A percentile compares a stretch with the other conserved stretches of the same genome.
These are phyloP conservation scores for Lipomyces yamanashiensis DNA, from an alignment of 805 yeast genomes.

Conservation along the genomic window DNA sequence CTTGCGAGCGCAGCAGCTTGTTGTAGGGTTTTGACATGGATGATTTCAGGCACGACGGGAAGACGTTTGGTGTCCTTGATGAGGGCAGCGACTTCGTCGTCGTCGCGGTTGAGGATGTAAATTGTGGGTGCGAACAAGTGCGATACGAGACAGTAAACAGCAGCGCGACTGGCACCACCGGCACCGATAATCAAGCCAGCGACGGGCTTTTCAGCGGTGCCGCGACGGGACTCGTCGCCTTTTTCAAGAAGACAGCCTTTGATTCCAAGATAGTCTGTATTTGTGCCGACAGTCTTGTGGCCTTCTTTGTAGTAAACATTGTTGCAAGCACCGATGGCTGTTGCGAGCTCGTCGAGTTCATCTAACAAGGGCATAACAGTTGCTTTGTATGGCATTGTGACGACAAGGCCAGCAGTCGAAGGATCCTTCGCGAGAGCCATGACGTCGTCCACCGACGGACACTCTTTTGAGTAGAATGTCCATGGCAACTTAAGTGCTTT, in stretches of 20 bases:
- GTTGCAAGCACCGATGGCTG: conserved; percentile 11
- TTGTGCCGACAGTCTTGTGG: conserved; percentile 1
- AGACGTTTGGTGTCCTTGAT: neutral
- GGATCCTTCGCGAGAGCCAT: neutral
- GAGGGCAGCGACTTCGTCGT: neutral
- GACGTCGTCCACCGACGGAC: neutral
- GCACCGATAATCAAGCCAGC: conserved; percentile 15
- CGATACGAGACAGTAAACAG: neutral
- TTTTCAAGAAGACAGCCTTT: neutral
- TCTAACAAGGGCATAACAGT: conserved; percentile 8
- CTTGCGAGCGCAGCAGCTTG: neutral
- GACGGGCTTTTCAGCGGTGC: neutral
- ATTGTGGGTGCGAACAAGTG: neutral
- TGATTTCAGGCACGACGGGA: neutral
- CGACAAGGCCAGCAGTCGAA: neutral
- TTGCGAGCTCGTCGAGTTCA: conserved; percentile 7
- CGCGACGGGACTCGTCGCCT: neutral
- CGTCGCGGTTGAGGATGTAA: conserved; percentile 8
- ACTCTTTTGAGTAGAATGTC: neutral
- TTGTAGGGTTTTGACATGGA: neutral
- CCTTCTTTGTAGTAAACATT: conserved; percentile 1
- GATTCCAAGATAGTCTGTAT: conserved; percentile 14
- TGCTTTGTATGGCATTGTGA: conserved; percentile 16
- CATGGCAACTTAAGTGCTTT: neutral
- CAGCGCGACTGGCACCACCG: conserved; percentile 14